A percentile compares a stretch with the other conserved stretches of the same genome.
Evolutionary conservation across 768 basidiomycete species (phyloP).

Genomic region (Xerocomus brunneocitrinus): DNA sequence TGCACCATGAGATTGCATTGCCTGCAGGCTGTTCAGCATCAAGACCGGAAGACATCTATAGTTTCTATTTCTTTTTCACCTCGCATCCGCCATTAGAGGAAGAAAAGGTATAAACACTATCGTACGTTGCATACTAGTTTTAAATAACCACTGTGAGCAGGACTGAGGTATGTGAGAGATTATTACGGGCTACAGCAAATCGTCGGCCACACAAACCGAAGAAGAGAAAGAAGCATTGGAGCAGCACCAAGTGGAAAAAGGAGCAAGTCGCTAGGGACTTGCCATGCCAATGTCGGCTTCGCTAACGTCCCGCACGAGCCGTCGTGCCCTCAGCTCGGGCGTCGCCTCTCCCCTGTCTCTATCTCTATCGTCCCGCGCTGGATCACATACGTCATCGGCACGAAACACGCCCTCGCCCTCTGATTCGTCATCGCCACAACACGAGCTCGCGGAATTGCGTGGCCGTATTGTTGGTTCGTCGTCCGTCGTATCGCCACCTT

Average conservation of each 20-base stretch:
- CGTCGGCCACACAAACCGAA: conserved; percentile 12
- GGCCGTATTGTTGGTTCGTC: conserved; percentile 81
- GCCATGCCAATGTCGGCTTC: conserved; percentile 25
- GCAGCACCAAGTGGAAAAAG: background rate
- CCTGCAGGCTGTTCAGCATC: no score
- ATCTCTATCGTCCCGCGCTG: conserved; percentile 19
- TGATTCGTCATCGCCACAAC: conserved; percentile 34
- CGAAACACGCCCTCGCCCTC: conserved; percentile 29
- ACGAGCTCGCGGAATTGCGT: conserved; percentile 37
- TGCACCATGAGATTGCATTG: conserved; percentile 1
- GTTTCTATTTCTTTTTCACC: background rate
- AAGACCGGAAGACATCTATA: background rate
- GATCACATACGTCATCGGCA: conserved; percentile 10
- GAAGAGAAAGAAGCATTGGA: background rate
- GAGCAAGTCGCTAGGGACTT: conserved; percentile 19
- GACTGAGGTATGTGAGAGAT: conserved; percentile 20
- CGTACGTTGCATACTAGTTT: conserved; percentile 21
- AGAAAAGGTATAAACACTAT: conserved; percentile 30
- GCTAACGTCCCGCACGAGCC: conserved; percentile 23
- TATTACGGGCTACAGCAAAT: conserved; percentile 22
- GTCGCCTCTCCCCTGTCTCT: conserved; percentile 31
- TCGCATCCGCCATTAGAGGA: background rate
- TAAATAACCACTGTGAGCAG: conserved; percentile 7
- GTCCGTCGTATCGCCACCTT: conserved; percentile 61
- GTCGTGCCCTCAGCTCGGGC: conserved; percentile 30